Evolutionary conservation across 129 eudicot genomes (phyloP), one percentile per base, ranked within the genome.

Genomic region (Mikania micrantha): DNA sequence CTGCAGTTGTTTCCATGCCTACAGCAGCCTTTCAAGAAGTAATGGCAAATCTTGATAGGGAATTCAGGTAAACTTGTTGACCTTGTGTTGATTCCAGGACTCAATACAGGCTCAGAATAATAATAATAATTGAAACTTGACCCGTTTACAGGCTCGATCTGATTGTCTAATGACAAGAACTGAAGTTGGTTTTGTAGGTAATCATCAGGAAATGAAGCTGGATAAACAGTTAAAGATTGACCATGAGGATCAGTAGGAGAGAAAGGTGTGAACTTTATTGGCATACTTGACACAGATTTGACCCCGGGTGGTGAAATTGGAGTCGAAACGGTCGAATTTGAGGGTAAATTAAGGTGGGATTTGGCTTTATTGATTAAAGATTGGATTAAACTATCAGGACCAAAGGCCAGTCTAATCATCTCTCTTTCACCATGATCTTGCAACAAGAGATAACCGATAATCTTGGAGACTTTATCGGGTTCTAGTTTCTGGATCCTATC

Each of bases 371-470:
- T 67, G 65, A 79, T 68, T 39, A 79, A 71, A 31, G 75, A 71
- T 48, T 67, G 74, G 73, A 84, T 52, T 16, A 69, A 34, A 70
- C 35, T 75, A 62, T 84, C 85, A 7, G 88, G 85, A 24, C 85
- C 77, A 58, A 73, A 84, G 1, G 88, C 88, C 17, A 84, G 56
- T 32, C 88, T 45, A 16, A 84, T 84, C 83, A 80, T 84, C 60
- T 80, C 85, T 73, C 77, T 65, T 69, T 84, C 80, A 60, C 85
- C 85, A 34, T 74, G 78, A 68, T 80, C 83, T 77, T 80, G 85
- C 44, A 84, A 42, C 29, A 83, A 31, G 48, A 77, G 77, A 62
- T 53, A 74, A 32, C 85, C 80, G 20, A 84, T 77, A 24, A 84
- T 84, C 82, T 84, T 84, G 32, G 83, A 80, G 57, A 81, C 85